Evolutionary conservation across 805 yeast species (phyloP), one percentile per base, ranked within the genome.

Genomic region (Debaryomyces maramus): DNA sequence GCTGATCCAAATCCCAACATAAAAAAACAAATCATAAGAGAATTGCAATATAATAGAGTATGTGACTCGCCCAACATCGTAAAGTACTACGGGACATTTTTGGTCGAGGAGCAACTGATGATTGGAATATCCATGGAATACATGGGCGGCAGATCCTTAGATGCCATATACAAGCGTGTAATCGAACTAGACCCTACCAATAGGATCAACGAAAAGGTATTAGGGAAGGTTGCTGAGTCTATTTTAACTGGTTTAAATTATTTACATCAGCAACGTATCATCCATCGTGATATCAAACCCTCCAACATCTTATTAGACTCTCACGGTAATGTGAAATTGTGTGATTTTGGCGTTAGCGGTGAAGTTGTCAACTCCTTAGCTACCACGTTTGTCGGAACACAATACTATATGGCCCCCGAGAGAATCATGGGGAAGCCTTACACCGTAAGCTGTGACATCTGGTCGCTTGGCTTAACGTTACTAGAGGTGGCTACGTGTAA

Each of bases 331-430:
- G 90, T 91, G 37, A 93, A 93, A 60, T 68, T 93, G 38, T 91
- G 98, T 65, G 99, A 93, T 65, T 93, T 93, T 67, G 99, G 99
- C 15, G 99, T 93, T 19, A 84, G 95, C 56, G 99, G 99, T 8
- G 97, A 88, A 56, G 96, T 93, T 14, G 96, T 91, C 22, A 85
- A 93, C 61, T 88, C 97, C 0, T 70, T 93, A 34, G 98, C 98
- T 1, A 88, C 96, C 1, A 93, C 99, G 0, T 93, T 90, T 57
- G 93, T 97, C 0, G 99, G 99, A 2, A 93, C 99, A 0, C 90
- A 96, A 8, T 91, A 88, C 59, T 93, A 93, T 62, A 93, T 93
- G 99, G 98, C 99, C 0, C 99, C 99, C 0, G 99, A 93, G 62
- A 75, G 99, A 52, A 91, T 93, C 37, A 87, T 87, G 67, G 97